Evolutionary conservation across 768 basidiomycete genomes (phyloP).

Genomic region (Amanita rubescens): DNA sequence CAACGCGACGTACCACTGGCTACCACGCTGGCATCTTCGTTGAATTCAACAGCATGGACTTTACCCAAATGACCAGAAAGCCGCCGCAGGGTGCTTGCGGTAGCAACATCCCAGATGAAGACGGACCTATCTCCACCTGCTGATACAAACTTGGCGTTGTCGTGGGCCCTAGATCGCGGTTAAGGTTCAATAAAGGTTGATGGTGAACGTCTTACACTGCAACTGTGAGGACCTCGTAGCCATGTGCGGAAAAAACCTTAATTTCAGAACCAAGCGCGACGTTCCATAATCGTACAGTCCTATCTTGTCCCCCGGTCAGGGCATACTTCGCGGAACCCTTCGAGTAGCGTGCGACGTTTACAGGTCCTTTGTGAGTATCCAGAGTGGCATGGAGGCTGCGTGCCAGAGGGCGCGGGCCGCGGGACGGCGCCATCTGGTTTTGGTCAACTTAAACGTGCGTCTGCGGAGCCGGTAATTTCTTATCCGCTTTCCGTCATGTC

Average conservation of each 20-base stretch:
- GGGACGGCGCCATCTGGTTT: conserved; percentile 43
- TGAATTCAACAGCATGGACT: conserved; percentile 87
- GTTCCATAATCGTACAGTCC: conserved; percentile 88
- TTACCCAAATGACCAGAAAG: conserved; percentile 87
- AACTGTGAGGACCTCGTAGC: conserved; percentile 90
- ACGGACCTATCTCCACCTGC: conserved; percentile 91
- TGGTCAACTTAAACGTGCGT: background rate
- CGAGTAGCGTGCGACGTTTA: conserved; percentile 89
- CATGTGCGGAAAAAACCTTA: conserved; percentile 86
- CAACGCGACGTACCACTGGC: conserved; percentile 62
- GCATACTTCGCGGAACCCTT: conserved; percentile 84
- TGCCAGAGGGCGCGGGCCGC: conserved; percentile 36
- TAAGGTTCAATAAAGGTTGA: background rate
- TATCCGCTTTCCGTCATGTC: conserved; percentile 26
- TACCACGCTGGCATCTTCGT: conserved; percentile 76
- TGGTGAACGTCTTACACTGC: conserved; percentile 56
- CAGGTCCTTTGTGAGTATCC: conserved; percentile 67
- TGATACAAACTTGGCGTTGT: conserved; percentile 91
- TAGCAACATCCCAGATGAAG: conserved; percentile 93
- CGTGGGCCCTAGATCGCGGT: conserved; percentile 55
- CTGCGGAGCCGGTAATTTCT: background rate
- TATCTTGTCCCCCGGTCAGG: conserved; percentile 90
- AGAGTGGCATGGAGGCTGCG: conserved; percentile 61
- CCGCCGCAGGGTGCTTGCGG: conserved; percentile 76
- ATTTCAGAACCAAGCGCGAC: conserved; percentile 81